Evolutionary conservation across 495 filamentous ascomycete species (phyloP).

Genomic region (Penicillium mononematosum): DNA sequence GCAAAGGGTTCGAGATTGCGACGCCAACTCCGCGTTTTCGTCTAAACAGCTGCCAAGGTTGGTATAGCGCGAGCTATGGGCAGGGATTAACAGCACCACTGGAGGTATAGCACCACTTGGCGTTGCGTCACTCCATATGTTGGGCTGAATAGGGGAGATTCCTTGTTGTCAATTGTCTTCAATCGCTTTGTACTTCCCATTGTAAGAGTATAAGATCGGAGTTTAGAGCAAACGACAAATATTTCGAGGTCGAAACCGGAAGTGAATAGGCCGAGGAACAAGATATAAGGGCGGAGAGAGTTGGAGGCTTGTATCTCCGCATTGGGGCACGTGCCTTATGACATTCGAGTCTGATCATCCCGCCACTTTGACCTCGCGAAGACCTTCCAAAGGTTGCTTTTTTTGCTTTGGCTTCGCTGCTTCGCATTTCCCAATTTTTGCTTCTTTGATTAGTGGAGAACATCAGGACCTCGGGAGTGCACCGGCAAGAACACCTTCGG

Average conservation of each 20-base stretch:
- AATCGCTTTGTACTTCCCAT: not conserved
- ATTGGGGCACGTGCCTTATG: slow-evolving; percentile 12
- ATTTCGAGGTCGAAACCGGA: not conserved
- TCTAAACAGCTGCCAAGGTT: not conserved
- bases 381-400: not conserved
- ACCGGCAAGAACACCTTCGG: not conserved
- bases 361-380: slow-evolving; percentile 3
- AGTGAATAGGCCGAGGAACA: not conserved
- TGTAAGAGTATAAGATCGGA: not conserved
- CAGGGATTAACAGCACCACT: not conserved
- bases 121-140: slow-evolving; percentile 1
- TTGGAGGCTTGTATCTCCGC: slow-evolving; percentile 9
- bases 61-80: not conserved
- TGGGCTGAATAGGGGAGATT: not conserved
- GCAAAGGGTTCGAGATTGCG: not conserved
- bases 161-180: not conserved
- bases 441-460: not conserved
- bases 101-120: not conserved
- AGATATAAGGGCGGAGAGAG: not conserved
- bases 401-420: no score
- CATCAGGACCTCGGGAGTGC: not conserved
- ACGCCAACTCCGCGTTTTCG: not conserved
- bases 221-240: not conserved
- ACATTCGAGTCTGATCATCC: slow-evolving; percentile 11
- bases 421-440: not conserved